phyloP scores from a whole-genome alignment of 2,329 filamentous ascomycete genomes.

The Neopestalotiopsis sp. region DNA sequence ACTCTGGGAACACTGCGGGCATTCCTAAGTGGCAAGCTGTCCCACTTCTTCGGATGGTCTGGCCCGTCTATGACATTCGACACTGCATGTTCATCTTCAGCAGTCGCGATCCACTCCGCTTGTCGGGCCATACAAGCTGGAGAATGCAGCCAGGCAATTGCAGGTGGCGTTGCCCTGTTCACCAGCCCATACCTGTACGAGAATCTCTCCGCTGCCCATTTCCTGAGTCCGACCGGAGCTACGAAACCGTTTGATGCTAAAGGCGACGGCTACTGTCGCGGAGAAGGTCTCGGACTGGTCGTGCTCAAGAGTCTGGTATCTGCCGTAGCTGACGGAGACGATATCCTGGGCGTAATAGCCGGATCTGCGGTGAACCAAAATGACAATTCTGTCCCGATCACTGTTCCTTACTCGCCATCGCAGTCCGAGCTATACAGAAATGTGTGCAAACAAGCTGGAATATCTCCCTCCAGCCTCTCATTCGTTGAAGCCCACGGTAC shows the following conservation, averaged over 20 bases:
- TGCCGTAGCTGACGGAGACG: slow-evolving; percentile 28
- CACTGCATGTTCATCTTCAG: slow-evolving; percentile 36
- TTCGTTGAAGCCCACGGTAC: slow-evolving; percentile 76
- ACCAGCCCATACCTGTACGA: slow-evolving; percentile 70
- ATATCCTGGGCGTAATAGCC: slow-evolving; percentile 59
- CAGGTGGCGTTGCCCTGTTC: slow-evolving; percentile 67
- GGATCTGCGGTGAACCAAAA: slow-evolving; percentile 62
- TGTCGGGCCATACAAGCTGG: slow-evolving; percentile 68
- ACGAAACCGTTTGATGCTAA: slow-evolving; percentile 53
- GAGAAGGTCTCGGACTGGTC: slow-evolving; percentile 24
- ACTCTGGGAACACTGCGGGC: slow-evolving; percentile 23
- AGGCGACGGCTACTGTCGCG: slow-evolving; percentile 53
- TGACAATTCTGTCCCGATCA: slow-evolving; percentile 67
- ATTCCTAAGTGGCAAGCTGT: slow-evolving; percentile 43
- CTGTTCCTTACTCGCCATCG: slow-evolving; percentile 63
- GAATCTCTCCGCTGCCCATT: slow-evolving; percentile 65
- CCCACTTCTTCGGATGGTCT: slow-evolving; percentile 40
- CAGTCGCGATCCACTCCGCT: slow-evolving; percentile 29
- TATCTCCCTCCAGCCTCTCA: slow-evolving; percentile 59
- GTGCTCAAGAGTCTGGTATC: slow-evolving; percentile 29
- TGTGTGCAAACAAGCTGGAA: slow-evolving; percentile 45
- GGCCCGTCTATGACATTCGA: slow-evolving; percentile 36
- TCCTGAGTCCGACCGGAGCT: slow-evolving; percentile 54
- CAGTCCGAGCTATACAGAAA: slow-evolving; percentile 66
- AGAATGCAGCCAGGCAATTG: slow-evolving; percentile 68